These are phyloP conservation scores for Megacollybia marginata DNA, from an alignment of 768 basidiomycete species.

Conservation along the genomic window DNA sequence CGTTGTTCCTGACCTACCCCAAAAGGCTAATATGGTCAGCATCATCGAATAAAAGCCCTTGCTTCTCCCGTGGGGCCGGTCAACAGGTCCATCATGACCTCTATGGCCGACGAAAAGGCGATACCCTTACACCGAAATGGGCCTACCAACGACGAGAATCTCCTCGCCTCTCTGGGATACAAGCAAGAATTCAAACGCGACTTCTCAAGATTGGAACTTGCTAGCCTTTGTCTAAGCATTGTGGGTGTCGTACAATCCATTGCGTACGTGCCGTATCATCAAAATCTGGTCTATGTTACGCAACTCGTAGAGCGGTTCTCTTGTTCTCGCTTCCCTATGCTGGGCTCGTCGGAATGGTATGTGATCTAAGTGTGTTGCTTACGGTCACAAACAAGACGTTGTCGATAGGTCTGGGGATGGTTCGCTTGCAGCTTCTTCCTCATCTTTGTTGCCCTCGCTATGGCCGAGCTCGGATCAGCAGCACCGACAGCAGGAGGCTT, in stretches of 20 bases:
- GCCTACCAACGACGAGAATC: not conserved
- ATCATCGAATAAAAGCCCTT: no score
- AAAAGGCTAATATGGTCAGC: no score
- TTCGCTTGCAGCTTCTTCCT: slow-evolving; percentile 38
- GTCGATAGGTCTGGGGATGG: slow-evolving; percentile 24
- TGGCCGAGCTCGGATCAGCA: slow-evolving; percentile 45
- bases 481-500: slow-evolving; percentile 46
- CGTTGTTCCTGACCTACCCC: no score
- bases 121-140: no score
- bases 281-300: not conserved
- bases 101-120: no score
- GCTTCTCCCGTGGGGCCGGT: no score
- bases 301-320: slow-evolving; percentile 26
- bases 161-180: not conserved
- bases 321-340: slow-evolving; percentile 42
- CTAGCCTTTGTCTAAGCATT: slow-evolving; percentile 64
- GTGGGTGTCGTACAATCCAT: slow-evolving; percentile 63
- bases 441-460: slow-evolving; percentile 37
- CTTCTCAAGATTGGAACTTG: slow-evolving; percentile 35
- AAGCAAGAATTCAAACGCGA: not conserved
- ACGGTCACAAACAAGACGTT: not conserved
- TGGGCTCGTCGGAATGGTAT: slow-evolving; percentile 37
- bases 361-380: slow-evolving; percentile 9
- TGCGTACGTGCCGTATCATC: slow-evolving; percentile 27
- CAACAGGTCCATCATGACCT: no score